A percentile compares a stretch with the other conserved stretches of the same genome.
Conservation (phyloP, 208 protist genomes). For the Trypanosoma avium region DNA sequence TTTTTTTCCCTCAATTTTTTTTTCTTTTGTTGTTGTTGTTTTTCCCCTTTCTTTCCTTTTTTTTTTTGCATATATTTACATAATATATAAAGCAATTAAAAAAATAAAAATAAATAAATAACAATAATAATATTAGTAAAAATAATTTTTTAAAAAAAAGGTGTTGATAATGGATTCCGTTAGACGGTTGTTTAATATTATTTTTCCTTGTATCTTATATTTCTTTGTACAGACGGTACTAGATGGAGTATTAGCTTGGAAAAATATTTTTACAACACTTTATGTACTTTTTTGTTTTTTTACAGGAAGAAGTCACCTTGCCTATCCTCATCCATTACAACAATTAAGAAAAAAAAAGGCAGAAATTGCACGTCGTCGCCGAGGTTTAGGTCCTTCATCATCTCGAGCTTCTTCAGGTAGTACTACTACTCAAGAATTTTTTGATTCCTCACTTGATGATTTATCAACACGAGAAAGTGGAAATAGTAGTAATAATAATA, state of each 20-base stretch:
- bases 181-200: constrained; percentile 43
- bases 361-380: constrained; percentile 2
- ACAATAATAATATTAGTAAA: too few relatives aligned
- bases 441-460: constrained; percentile 1
- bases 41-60: too few relatives aligned
- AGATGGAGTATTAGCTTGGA: constrained; percentile 60
- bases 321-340: constrained; percentile 43
- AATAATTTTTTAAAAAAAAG: too few relatives aligned
- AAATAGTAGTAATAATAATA: not conserved
- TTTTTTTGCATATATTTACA: too few relatives aligned
- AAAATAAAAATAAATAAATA: too few relatives aligned
- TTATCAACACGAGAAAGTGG: not conserved
- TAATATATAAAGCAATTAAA: too few relatives aligned
- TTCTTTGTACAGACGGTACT: constrained; percentile 32
- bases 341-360: constrained; percentile 28
- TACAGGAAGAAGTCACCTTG: constrained; percentile 64
- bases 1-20: too few relatives aligned
- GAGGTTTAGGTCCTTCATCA: not conserved
- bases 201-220: constrained; percentile 28
- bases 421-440: not conserved
- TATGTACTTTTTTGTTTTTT: constrained; percentile 69
- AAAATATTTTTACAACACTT: constrained; percentile 44
- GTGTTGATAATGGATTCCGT: constrained; percentile 17
- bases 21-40: too few relatives aligned
- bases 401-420: not conserved